These are phyloP conservation scores for Hsuehochloa calcarea DNA, from an alignment of 176 grass and related monocot genomes.

Conservation along the genomic window DNA sequence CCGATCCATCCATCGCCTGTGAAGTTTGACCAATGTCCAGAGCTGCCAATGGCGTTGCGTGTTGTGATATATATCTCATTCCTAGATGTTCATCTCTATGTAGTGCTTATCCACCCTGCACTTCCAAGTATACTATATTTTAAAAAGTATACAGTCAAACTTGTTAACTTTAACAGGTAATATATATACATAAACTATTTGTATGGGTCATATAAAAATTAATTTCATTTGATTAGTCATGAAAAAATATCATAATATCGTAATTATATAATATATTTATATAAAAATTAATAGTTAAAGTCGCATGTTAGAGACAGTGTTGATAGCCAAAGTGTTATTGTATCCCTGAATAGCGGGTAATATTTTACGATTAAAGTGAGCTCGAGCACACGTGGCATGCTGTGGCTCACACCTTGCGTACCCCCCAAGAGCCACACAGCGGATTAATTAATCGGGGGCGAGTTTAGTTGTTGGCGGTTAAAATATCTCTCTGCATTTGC, in stretches of 20 bases:
- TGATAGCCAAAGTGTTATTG: too few species aligned
- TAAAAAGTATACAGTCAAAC: too few species aligned
- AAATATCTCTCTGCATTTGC: conserved; percentile 10
- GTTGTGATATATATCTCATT: neutral
- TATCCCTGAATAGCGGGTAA: too few species aligned
- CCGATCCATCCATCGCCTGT: neutral
- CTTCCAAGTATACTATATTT: too few species aligned
- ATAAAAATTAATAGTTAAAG: too few species aligned
- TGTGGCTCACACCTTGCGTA: neutral
- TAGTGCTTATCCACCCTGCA: neutral
- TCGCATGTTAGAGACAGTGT: too few species aligned
- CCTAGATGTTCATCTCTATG: neutral
- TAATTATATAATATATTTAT: too few species aligned
- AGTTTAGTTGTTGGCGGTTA: neutral
- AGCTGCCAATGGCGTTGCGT: conserved; percentile 9
- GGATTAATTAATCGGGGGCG: neutral
- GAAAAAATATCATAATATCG: too few species aligned
- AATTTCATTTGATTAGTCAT: too few species aligned
- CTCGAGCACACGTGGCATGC: conserved; percentile 5
- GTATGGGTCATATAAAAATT: too few species aligned
- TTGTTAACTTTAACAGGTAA: too few species aligned
- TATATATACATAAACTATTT: too few species aligned
- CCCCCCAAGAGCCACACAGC: conserved; percentile 18
- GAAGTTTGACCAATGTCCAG: conserved; percentile 30
- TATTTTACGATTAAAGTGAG: neutral